Base-by-base conservation (phyloP, 2,329 filamentous ascomycete genomes). In the Ambrosiella xylebori region DNA sequence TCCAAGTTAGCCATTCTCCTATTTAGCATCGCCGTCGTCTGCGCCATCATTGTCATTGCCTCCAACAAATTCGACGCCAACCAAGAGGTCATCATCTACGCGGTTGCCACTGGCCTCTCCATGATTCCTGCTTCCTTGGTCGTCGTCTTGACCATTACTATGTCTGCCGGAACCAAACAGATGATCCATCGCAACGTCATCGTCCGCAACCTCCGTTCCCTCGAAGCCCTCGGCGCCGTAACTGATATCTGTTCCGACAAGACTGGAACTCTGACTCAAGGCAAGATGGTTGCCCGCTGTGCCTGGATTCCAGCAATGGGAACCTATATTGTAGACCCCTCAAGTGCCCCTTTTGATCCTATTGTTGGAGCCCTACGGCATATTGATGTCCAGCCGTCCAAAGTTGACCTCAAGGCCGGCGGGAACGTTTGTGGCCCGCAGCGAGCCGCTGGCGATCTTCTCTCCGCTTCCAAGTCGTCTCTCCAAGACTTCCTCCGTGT, bases 11-110 rank as follows among this genome's bases (percentile, higher is more conserved):
- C 84, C 19, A 73, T 86, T 15, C 67, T 84, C 1, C 75, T 86
- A 1, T 86, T 87, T 65, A 74, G 73, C 37, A 76, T 85, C 56
- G 84, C 84, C 1, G 77, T 87, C 11, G 64, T 86, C 35, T 84
- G 82, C 61, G 82, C 82, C 7, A 77, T 87, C 63, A 80, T 87
- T 63, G 82, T 86, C 44, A 75, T 85, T 51, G 82, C 73, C 6
- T 79, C 82, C 57, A 86, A 84, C 67, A 64, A 74, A 1, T 81
- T 80, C 66, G 68, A 71, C n/a, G 67, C 68, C 40, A 69, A 73
- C 38, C 72, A 74, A 36, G 79, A 83, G 63, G 80, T 84, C 61
- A 80, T 84, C 63, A 83, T 74, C 60, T 74, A 73, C 60, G 72
- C 70, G n/a, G 71, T 74, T 27, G 72, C 70, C 12, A 72, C 73